Evolutionary conservation across 2,329 filamentous ascomycete genomes (phyloP).

Genomic region (Xylariaceae sp.): DNA sequence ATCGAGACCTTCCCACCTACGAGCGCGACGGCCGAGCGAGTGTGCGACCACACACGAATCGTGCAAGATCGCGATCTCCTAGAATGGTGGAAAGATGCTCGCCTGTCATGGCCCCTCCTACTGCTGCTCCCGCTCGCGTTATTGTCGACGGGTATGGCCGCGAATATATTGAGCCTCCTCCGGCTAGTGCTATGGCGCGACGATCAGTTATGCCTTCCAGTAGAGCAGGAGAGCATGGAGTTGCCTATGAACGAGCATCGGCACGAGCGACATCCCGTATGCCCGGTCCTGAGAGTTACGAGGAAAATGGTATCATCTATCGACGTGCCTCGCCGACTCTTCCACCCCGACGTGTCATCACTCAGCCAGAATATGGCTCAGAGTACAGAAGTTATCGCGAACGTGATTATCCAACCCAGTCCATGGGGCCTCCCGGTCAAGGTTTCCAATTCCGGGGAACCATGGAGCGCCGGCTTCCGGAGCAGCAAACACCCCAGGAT

Average conservation of each 20-base stretch:
- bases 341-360: constrained; percentile 53
- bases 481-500: constrained; percentile 48
- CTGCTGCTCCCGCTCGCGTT: constrained; percentile 59
- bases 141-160: constrained; percentile 80
- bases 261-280: constrained; percentile 49
- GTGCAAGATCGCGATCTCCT: constrained; percentile 45
- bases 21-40: constrained; percentile 45
- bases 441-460: constrained; percentile 46
- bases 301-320: constrained; percentile 49
- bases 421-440: constrained; percentile 34
- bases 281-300: constrained; percentile 40
- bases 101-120: constrained; percentile 45
- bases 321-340: constrained; percentile 46
- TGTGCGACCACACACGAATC: constrained; percentile 44
- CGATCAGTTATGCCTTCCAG: constrained; percentile 47
- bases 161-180: constrained; percentile 62
- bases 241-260: constrained; percentile 62
- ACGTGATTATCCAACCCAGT: constrained; percentile 54
- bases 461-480: constrained; percentile 36
- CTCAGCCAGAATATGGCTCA: constrained; percentile 55
- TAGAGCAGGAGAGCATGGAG: constrained; percentile 44
- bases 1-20: constrained; percentile 37
- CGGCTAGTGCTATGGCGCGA: constrained; percentile 35
- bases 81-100: constrained; percentile 38
- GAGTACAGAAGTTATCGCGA: constrained; percentile 53